Evolutionary conservation across 2,329 filamentous ascomycete species (phyloP).

Genomic region (Cryphonectria parasitica): DNA sequence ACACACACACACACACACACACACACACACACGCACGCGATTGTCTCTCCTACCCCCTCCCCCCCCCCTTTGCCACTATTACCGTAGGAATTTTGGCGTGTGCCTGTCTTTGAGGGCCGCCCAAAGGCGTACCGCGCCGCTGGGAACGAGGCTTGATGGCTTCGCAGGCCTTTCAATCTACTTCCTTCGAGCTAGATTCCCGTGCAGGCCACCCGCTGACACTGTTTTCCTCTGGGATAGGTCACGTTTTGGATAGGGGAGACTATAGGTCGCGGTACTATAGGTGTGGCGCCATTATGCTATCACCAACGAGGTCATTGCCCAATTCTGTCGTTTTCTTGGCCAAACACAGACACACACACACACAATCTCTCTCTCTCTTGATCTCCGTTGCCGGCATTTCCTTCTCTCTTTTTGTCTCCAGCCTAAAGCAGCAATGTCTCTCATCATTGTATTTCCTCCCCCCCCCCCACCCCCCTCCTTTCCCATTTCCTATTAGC

Average conservation of each 20-base stretch:
- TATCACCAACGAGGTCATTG: neutral
- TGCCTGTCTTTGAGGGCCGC: neutral
- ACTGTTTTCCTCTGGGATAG: neutral
- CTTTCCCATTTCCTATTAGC: neutral
- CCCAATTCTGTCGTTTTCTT: neutral
- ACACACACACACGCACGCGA: neutral
- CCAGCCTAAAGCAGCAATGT: neutral
- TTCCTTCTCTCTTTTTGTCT: neutral
- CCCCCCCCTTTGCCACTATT: neutral
- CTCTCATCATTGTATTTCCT: neutral
- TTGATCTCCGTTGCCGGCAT: neutral
- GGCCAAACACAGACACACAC: neutral
- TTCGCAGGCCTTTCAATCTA: neutral
- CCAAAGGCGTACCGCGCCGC: neutral
- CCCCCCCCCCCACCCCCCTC: too few relatives aligned
- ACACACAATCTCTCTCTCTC: too few relatives aligned
- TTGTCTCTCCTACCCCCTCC: neutral
- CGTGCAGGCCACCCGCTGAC: neutral
- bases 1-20: neutral
- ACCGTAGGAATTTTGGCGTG: constrained; percentile 2
- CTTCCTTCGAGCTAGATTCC: constrained; percentile 2
- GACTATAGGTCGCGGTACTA: neutral
- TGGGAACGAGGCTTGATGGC: constrained; percentile 11
- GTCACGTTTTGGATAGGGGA: neutral
- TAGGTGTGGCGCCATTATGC: constrained; percentile 3